These are phyloP conservation scores for Ploettnerulaceae sp. DNA, from an alignment of 2,329 filamentous ascomycete species.

Conservation along the genomic window DNA sequence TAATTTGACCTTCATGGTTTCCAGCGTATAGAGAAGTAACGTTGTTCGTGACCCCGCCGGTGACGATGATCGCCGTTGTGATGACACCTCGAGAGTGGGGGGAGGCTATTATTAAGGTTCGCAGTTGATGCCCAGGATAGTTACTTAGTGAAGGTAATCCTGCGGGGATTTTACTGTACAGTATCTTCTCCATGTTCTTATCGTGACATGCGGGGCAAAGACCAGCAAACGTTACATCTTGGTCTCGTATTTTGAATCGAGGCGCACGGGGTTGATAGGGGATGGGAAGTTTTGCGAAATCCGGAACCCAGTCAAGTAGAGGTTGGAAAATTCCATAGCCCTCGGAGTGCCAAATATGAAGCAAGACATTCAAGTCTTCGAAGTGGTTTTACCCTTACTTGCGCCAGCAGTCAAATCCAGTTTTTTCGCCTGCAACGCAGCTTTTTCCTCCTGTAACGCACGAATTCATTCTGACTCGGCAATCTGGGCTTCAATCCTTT, in stretches of 20 bases:
- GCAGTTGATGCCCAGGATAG: no score
- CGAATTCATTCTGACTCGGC: constrained; percentile 9
- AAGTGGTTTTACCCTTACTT: constrained; percentile 1
- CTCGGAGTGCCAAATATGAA: neutral
- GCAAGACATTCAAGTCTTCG: constrained; percentile 1
- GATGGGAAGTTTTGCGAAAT: no score
- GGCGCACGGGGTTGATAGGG: no score
- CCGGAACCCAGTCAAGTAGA: no score
- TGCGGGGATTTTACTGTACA: no score
- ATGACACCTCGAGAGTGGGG: constrained; percentile 12
- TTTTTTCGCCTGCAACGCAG: constrained; percentile 8
- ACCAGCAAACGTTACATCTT: constrained; percentile 2
- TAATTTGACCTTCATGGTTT: neutral
- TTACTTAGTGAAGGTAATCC: no score
- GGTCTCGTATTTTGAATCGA: no score
- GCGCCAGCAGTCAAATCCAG: constrained; percentile 3
- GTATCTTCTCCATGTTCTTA: neutral
- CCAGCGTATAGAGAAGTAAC: constrained; percentile 15
- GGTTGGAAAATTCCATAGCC: neutral
- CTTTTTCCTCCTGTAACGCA: constrained; percentile 9
- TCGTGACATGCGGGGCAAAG: constrained; percentile 4
- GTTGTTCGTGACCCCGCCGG: constrained; percentile 11
- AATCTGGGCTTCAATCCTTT: constrained; percentile 5
- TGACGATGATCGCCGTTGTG: constrained; percentile 10
- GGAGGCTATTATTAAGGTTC: constrained; percentile 1